Base-by-base conservation (phyloP, 352 stramenopile genomes). In the Pythium coloratum region DNA sequence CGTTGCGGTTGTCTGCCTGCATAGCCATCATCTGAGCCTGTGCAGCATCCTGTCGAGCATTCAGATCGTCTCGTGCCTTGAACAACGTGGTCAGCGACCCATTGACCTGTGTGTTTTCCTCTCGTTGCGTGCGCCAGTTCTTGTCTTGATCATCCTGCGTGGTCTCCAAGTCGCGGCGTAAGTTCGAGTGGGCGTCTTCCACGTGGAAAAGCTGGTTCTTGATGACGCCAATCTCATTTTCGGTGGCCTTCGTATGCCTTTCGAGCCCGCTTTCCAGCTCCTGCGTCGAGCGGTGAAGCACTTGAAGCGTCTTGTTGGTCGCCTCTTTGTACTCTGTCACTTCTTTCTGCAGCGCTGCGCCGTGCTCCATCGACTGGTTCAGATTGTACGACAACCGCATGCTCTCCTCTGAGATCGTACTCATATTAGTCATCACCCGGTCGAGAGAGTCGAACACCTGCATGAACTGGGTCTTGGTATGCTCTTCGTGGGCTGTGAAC, bases 121-220 rank as follows among this genome's bases (percentile, higher is more conserved):
- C 64, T 32, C 78, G 74, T 47, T 91, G 82, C 7, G 62, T 80
- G 6, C 73, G 76, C 28, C 87, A 75, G 50, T 88, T 91, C 24
- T 71, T 66, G 24, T 91, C 77, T 16, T 87, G 72, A 7, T 91
- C 80, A 18, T 71, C 66, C 32, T 89, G 80, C 0, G 82, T 90
- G 14, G 77, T 73, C 54, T 91, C 82, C 12, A 91, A 76, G 24
- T 89, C 82, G 7, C 81, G 72, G 16, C 78, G 80, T 46, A 91
- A 61, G 2, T 70, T 76, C 1, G 84, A 89, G 7, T 80, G 86
- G 1, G 78, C 72, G 50, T 93, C 84, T 68, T 93, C 84, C 8
- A 89, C 76, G 61, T 88, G 79, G 68, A 90, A 93, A 2, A 93
- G 71, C 38, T 93, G 82, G 63, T 88, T 90, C 64, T 91, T 93